phyloP scores from a whole-genome alignment of 306 rosid genomes.

The Rosa persica region DNA sequence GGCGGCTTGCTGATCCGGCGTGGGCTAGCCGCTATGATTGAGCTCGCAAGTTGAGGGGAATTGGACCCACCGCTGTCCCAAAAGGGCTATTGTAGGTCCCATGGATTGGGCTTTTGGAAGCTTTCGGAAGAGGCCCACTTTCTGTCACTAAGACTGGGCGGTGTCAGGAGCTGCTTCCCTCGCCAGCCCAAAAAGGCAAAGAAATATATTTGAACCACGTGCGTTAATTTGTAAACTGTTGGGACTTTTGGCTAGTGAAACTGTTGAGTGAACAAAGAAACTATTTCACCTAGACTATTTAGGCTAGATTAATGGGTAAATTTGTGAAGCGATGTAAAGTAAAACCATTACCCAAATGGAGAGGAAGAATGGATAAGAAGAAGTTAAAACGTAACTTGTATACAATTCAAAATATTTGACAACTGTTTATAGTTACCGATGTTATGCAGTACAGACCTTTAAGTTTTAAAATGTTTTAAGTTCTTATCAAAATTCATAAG shows the following conservation, averaged over 20 bases:
- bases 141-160: background rate
- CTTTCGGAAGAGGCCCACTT: background rate
- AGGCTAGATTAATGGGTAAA: background rate
- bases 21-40: slow-evolving; percentile 69
- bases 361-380: too few species aligned
- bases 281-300: background rate
- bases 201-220: slow-evolving; percentile 1
- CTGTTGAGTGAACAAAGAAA: background rate
- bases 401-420: too few species aligned
- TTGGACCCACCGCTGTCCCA: slow-evolving; percentile 2
- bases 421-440: too few species aligned
- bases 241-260: background rate
- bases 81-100: slow-evolving; percentile 14
- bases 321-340: background rate
- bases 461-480: too few species aligned
- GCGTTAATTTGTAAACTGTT: background rate
- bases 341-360: too few species aligned
- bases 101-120: background rate
- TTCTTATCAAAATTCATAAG: too few species aligned
- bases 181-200: background rate
- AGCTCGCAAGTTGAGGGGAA: slow-evolving; percentile 37
- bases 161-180: background rate
- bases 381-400: background rate
- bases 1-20: slow-evolving; percentile 66
- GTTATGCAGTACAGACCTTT: too few species aligned